Percentiles rank a stretch among this genome's conserved stretches.
phyloP scores from a whole-genome alignment of 192 early-diverging fungal species.

The Borealophlyctis nickersoniae region DNA sequence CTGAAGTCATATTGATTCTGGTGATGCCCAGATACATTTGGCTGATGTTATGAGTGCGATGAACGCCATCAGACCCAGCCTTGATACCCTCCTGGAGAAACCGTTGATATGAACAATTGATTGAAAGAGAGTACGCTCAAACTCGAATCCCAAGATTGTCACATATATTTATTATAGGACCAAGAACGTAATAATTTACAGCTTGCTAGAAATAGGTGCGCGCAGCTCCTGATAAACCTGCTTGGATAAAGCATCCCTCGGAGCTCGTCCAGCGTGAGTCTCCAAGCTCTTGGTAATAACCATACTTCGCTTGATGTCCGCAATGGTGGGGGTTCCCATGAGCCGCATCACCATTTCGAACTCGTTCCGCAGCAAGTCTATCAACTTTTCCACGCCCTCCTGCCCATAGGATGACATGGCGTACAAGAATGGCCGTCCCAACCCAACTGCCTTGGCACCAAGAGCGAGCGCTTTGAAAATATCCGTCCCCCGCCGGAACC shows the following conservation, averaged over 20 bases:
- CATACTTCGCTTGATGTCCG: conserved; percentile 58
- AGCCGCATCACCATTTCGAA: conserved; percentile 65
- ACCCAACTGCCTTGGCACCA: conserved; percentile 86
- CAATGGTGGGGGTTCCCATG: conserved; percentile 46
- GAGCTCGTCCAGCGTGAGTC: conserved; percentile 19
- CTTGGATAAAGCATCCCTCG: conserved; percentile 21
- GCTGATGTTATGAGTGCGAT: no score
- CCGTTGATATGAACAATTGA: no score
- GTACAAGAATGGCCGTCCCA: conserved; percentile 73
- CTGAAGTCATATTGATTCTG: no score
- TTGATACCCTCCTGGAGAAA: no score
- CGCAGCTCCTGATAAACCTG: conserved; percentile 30
- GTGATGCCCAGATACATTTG: no score
- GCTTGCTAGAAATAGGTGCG: background rate
- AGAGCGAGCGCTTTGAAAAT: conserved; percentile 95
- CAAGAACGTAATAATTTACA: conserved; percentile 5
- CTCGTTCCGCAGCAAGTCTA: conserved; percentile 81
- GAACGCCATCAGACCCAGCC: no score
- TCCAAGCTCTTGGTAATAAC: conserved; percentile 24
- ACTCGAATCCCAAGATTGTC: no score
- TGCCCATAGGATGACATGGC: conserved; percentile 78
- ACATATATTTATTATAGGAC: no score
- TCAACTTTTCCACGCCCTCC: conserved; percentile 68
- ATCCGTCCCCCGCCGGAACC: conserved; percentile 86
- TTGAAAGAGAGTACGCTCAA: no score